phyloP scores from a whole-genome alignment of 2,329 filamentous ascomycete genomes.

The Chaetomiaceae sp. region DNA sequence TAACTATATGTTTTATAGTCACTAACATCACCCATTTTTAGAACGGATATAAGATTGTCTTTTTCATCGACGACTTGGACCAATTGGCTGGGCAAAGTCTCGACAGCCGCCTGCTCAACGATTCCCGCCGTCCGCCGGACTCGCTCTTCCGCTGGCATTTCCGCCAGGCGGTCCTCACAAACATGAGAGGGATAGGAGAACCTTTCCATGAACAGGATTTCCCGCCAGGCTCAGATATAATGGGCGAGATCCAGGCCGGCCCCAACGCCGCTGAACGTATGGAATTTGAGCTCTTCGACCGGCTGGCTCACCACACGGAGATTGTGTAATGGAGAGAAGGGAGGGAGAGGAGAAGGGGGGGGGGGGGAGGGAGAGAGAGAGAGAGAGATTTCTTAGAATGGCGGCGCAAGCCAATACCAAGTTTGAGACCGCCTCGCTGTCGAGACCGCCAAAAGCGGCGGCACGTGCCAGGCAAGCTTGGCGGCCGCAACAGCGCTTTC shows the following conservation, averaged over 20 bases:
- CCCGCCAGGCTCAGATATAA: conserved; percentile 4
- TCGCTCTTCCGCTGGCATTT: conserved; percentile 3
- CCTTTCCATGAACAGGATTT: not conserved
- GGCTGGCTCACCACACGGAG: conserved; percentile 1
- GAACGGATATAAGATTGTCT: conserved; percentile 4
- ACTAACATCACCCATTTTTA: not conserved
- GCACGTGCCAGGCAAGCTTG: too few relatives aligned
- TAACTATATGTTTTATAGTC: not conserved
- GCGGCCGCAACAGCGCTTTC: too few relatives aligned
- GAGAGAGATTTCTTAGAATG: too few relatives aligned
- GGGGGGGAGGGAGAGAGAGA: too few relatives aligned
- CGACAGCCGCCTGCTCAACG: not conserved
- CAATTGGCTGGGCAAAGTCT: not conserved
- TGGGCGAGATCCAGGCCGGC: not conserved
- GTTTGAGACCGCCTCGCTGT: not conserved
- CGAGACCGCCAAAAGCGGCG: too few relatives aligned
- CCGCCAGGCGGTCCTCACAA: conserved; percentile 3
- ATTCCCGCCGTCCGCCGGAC: conserved; percentile 1
- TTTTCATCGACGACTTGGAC: not conserved
- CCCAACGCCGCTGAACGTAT: conserved; percentile 5
- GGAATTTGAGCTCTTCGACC: conserved; percentile 5
- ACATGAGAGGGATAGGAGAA: conserved; percentile 3
- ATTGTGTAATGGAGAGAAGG: not conserved
- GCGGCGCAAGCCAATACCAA: not conserved
- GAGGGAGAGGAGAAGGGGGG: not conserved